A percentile compares a stretch with the other conserved stretches of the same genome.
phyloP scores from a whole-genome alignment of 108 stramenopile species.

The Aurantiochytrium sp. region DNA sequence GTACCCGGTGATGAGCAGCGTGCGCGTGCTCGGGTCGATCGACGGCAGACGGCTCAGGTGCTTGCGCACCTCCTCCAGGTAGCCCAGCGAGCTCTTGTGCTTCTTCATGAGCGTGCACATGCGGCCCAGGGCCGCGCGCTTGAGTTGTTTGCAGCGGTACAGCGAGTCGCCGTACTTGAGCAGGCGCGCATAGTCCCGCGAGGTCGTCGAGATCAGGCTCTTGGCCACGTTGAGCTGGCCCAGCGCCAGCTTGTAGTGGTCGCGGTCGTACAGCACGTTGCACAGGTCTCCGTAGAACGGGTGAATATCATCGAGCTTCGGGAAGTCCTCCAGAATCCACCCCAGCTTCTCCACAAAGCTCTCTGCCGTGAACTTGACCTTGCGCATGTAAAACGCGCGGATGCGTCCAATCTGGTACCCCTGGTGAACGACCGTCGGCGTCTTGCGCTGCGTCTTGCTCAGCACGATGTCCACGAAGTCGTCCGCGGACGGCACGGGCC shows the following conservation, averaged over 20 bases:
- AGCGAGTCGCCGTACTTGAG: conserved; percentile 97
- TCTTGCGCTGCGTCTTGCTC: conserved; percentile 87
- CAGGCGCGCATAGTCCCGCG: conserved; percentile 92
- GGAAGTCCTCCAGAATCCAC: conserved; percentile 86
- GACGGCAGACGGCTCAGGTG: conserved; percentile 94
- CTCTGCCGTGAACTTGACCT: conserved; percentile 98
- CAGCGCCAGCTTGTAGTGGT: conserved; percentile 98
- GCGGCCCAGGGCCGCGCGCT: conserved; percentile 94
- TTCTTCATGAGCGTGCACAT: conserved; percentile 97
- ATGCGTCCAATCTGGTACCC: conserved; percentile 94
- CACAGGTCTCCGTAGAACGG: conserved; percentile 99
- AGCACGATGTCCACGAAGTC: conserved; percentile 96
- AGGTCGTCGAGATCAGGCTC: conserved; percentile 78
- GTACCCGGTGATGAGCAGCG: conserved; percentile 89
- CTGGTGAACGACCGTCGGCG: conserved; percentile 97
- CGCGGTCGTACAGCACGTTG: conserved; percentile 95
- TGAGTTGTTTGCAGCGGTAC: conserved; percentile 97
- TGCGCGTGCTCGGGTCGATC: conserved; percentile 96
- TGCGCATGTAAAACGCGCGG: conserved; percentile 95
- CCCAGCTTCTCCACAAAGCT: conserved; percentile 86
- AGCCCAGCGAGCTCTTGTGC: conserved; percentile 85
- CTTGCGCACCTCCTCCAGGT: conserved; percentile 96
- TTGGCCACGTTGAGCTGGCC: conserved; percentile 95
- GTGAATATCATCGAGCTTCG: conserved; percentile 95
- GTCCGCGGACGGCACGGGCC: conserved; percentile 84